Evolutionary conservation across 305 asterid species (phyloP).

Genomic region (Fraxinus xanthoxyloides): DNA sequence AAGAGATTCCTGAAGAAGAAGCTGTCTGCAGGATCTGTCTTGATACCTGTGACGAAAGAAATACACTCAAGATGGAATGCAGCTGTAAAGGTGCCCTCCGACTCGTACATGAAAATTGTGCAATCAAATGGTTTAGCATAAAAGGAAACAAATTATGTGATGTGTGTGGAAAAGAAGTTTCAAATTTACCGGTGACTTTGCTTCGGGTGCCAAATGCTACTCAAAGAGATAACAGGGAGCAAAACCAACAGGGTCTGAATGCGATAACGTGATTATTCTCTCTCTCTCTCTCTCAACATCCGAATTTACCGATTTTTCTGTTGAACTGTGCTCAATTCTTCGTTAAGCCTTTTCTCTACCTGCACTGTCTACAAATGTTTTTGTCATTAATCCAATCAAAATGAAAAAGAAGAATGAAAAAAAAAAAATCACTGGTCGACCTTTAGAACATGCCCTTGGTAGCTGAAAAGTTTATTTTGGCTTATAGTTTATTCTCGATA

Average conservation of each 20-base stretch:
- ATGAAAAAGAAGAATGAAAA: background rate
- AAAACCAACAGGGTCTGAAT: slow-evolving; percentile 28
- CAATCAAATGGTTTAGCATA: slow-evolving; percentile 77
- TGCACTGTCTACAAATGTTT: background rate
- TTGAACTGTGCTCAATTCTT: background rate
- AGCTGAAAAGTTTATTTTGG: background rate
- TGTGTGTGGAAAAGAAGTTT: slow-evolving; percentile 75
- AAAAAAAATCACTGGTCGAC: background rate
- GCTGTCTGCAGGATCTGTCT: slow-evolving; percentile 89
- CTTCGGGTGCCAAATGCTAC: slow-evolving; percentile 51
- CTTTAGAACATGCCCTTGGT: background rate
- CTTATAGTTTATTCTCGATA: background rate
- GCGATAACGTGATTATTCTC: slow-evolving; percentile 42
- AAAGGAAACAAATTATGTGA: slow-evolving; percentile 70
- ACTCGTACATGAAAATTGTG: slow-evolving; percentile 80
- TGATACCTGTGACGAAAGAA: slow-evolving; percentile 76
- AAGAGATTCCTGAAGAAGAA: slow-evolving; percentile 97
- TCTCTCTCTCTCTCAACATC: background rate
- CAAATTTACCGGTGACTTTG: slow-evolving; percentile 79
- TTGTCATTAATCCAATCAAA: background rate
- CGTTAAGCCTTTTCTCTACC: background rate
- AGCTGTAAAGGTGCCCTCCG: slow-evolving; percentile 86
- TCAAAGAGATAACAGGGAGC: slow-evolving; percentile 45
- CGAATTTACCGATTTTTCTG: background rate
- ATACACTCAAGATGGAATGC: slow-evolving; percentile 79